phyloP scores from a whole-genome alignment of 441 rosid genomes.

The Adansonia grandidieri region DNA sequence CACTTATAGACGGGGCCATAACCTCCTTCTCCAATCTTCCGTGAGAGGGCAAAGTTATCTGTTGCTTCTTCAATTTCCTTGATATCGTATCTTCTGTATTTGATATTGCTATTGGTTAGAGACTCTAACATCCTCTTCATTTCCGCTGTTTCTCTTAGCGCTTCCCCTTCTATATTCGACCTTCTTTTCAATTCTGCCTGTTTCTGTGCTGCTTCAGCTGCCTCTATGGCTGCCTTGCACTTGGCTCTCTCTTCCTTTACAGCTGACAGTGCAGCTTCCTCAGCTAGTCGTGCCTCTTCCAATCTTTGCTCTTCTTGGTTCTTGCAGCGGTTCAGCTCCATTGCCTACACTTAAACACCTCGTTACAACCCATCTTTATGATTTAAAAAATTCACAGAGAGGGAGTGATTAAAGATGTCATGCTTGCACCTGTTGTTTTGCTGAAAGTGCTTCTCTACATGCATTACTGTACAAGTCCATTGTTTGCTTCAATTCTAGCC shows the following conservation, averaged over 20 bases:
- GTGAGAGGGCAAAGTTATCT: constrained; percentile 39
- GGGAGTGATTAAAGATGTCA: not conserved
- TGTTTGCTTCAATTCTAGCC: constrained; percentile 87
- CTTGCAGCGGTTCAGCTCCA: constrained; percentile 59
- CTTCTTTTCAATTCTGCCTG: constrained; percentile 50
- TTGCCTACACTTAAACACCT: constrained; percentile 42
- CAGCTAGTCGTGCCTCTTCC: constrained; percentile 49
- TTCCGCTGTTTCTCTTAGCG: constrained; percentile 42
- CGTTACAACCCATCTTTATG: not conserved
- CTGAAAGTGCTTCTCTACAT: constrained; percentile 85
- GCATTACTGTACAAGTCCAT: constrained; percentile 86
- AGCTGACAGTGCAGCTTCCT: constrained; percentile 48
- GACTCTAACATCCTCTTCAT: constrained; percentile 26
- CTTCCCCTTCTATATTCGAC: constrained; percentile 42
- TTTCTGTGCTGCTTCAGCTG: constrained; percentile 53
- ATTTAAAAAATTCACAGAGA: not conserved
- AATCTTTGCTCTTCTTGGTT: constrained; percentile 44
- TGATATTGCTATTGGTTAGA: constrained; percentile 28
- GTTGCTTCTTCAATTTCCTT: constrained; percentile 67
- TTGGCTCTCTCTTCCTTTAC: constrained; percentile 53
- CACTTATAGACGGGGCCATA: constrained; percentile 70
- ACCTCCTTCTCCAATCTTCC: constrained; percentile 73
- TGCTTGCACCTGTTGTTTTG: constrained; percentile 68
- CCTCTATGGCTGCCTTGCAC: constrained; percentile 53
- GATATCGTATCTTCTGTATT: constrained; percentile 55